Percentiles rank a stretch among this genome's conserved stretches.
Evolutionary conservation across 2,329 filamentous ascomycete species (phyloP).

Genomic region (Trichoderma asperellum): DNA sequence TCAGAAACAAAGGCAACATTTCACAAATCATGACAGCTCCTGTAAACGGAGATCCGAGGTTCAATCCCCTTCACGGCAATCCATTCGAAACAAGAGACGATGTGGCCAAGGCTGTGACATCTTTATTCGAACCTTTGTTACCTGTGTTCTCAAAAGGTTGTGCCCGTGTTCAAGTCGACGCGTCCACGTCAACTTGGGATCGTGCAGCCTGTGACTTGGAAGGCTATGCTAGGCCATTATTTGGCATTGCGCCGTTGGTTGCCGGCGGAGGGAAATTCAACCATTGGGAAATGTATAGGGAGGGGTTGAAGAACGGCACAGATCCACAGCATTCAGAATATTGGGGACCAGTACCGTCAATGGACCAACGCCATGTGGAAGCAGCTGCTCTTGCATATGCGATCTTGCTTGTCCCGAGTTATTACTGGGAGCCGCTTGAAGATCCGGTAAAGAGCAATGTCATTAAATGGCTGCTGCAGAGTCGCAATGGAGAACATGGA

Average conservation of each 20-base stretch:
- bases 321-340: constrained; percentile 7
- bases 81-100: constrained; percentile 15
- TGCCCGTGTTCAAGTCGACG: constrained; percentile 11
- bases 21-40: neutral
- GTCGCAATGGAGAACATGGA: constrained; percentile 15
- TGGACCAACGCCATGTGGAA: constrained; percentile 16
- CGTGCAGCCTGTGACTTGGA: constrained; percentile 12
- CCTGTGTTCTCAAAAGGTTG: constrained; percentile 10
- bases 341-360: constrained; percentile 3
- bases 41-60: constrained; percentile 8
- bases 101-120: constrained; percentile 1
- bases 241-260: constrained; percentile 12
- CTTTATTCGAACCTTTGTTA: constrained; percentile 14
- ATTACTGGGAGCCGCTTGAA: constrained; percentile 15
- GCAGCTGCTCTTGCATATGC: constrained; percentile 13
- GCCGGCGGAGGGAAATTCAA: neutral
- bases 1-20: neutral
- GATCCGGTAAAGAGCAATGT: constrained; percentile 3
- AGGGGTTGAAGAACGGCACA: constrained; percentile 12
- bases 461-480: constrained; percentile 6
- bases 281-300: constrained; percentile 6
- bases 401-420: neutral
- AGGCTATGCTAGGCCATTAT: constrained; percentile 8
- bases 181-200: constrained; percentile 11
- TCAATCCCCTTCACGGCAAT: constrained; percentile 14